phyloP scores from a whole-genome alignment of 192 early-diverging fungal species.

The Backusella tuberculispora region DNA sequence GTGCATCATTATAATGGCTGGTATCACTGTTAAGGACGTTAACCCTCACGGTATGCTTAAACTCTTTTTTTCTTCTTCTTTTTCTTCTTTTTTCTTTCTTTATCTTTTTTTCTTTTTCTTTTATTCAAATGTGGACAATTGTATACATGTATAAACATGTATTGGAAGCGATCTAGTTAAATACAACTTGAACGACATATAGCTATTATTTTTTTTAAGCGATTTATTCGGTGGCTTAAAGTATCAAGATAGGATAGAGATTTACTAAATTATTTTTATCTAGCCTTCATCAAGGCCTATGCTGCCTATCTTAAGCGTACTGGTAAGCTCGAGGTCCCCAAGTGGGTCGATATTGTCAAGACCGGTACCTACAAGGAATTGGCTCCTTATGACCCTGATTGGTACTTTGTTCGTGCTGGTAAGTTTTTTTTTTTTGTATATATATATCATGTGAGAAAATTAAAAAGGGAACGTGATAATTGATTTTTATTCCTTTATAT shows the following conservation, averaged over 20 bases:
- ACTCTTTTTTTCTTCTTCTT: too few relatives aligned
- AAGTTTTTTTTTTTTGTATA: slow-evolving; percentile 24
- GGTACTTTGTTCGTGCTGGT: slow-evolving; percentile 99
- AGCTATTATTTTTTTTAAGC: background rate
- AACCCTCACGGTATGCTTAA: slow-evolving; percentile 70
- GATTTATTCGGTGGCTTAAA: background rate
- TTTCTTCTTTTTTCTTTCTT: background rate
- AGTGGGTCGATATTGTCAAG: slow-evolving; percentile 99
- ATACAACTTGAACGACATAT: background rate
- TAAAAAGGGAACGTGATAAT: background rate
- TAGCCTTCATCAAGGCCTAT: slow-evolving; percentile 93
- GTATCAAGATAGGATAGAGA: background rate
- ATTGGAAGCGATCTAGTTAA: background rate
- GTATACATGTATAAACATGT: too few relatives aligned
- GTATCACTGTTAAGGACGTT: slow-evolving; percentile 98
- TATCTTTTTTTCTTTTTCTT: background rate
- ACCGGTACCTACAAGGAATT: slow-evolving; percentile 97
- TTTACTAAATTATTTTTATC: slow-evolving; percentile 1
- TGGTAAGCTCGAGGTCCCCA: slow-evolving; percentile 98
- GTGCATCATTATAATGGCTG: slow-evolving; percentile 44
- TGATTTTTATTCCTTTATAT: background rate
- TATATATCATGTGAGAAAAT: background rate
- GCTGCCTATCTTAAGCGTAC: slow-evolving; percentile 99
- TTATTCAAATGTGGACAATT: background rate
- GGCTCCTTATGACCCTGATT: slow-evolving; percentile 97